Base-by-base conservation (phyloP, 2,329 filamentous ascomycete species). In the Clonostachys byssicola region DNA sequence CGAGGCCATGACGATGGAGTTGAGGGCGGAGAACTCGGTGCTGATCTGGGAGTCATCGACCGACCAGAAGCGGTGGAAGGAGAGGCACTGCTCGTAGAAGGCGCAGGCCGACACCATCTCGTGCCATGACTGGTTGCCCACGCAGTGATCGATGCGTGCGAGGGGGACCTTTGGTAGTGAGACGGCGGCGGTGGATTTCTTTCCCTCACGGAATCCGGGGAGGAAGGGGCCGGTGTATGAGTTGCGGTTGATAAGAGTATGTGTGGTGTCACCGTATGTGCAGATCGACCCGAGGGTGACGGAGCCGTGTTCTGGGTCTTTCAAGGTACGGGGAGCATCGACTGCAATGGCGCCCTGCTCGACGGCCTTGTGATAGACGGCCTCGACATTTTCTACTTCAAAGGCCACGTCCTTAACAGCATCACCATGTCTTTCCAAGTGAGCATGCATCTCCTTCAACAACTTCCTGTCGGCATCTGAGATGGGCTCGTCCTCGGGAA, bases 61-160 rank as follows among this genome's bases (percentile, higher is more conserved):
- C 47, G 85, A 90, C 92, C 92, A 96, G 84, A 96, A 96, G 55
- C 92, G 89, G 74, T 96, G 91, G 80, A 96, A 96, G 47, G 86
- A 87, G 30, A 96, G 86, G 52, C 86, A 88, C 52, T 85, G 81
- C 72, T 96, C 92, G 73, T 96, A 97, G 67, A 88, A 84, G 48
- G 70, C 75, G 62, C 80, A 83, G 35, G 80, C 81, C 12, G 74
- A 74, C 50, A 74, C 73, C 82, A 97, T 95, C 66, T 92, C 85
- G 67, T 91, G 78, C 92, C 92, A 96, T 68, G 90, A 87, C 74
- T 96, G 92, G 75, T 97, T 96, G 55, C 92, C 92, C 57, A 97
- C 92, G 68, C 92, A 96, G 77, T 97, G 92, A 71, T 97, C 92
- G 70, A 97, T 91, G 56, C 83, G 83, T 51, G 80, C 78, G 47